Percentiles rank a stretch among this genome's conserved stretches.
Conservation (phyloP, 129 eudicot genomes). For the Artemisia annua region DNA sequence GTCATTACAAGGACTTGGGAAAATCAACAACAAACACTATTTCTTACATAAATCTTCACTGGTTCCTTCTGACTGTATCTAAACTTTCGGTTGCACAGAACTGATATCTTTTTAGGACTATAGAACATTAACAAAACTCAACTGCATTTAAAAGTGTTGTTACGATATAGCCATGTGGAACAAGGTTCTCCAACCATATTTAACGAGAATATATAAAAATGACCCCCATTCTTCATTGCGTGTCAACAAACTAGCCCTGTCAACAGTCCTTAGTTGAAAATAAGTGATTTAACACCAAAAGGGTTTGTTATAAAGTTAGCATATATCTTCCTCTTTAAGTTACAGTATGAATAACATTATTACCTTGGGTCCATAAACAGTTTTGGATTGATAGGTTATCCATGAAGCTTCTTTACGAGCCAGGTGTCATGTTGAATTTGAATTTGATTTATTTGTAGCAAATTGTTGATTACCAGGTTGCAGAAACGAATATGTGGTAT, state of each 20-base stretch:
- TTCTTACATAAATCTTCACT: too few species aligned
- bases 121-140: too few species aligned
- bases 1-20: too few species aligned
- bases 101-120: too few species aligned
- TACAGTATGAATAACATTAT: neutral
- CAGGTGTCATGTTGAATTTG: conserved; percentile 4
- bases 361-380: neutral
- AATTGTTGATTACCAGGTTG: conserved; percentile 15
- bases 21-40: too few species aligned
- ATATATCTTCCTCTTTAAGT: neutral
- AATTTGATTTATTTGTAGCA: neutral
- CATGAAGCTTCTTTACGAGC: neutral
- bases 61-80: too few species aligned
- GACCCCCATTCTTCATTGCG: neutral
- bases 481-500: neutral
- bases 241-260: too few species aligned
- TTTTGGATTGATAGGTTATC: neutral
- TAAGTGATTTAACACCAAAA: too few species aligned
- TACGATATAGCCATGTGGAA: neutral
- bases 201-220: neutral
- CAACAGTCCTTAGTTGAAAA: too few species aligned
- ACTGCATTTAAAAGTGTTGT: neutral
- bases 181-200: conserved; percentile 1
- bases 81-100: too few species aligned
- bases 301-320: neutral